A percentile compares a stretch with the other conserved stretches of the same genome.
phyloP scores from a whole-genome alignment of 2,329 filamentous ascomycete genomes.

The Furcasterigmium furcatum region DNA sequence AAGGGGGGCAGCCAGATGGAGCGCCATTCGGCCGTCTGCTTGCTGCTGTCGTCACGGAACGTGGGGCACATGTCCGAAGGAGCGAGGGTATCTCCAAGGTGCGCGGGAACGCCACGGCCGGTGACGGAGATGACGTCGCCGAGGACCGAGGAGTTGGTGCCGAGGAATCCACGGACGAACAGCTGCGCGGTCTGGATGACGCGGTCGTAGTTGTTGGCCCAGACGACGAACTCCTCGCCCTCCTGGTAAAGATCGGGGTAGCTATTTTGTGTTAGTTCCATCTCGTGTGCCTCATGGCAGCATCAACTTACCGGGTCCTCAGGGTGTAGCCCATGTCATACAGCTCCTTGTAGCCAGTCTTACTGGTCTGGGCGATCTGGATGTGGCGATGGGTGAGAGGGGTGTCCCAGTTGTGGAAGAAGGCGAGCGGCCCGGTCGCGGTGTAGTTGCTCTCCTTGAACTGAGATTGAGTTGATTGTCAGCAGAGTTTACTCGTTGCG shows the following conservation, averaged over 20 bases:
- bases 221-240: constrained; percentile 52
- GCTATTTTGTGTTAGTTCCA: too few species aligned
- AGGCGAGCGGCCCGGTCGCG: constrained; percentile 48
- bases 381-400: constrained; percentile 49
- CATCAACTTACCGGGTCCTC: constrained; percentile 31
- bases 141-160: constrained; percentile 46
- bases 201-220: constrained; percentile 64
- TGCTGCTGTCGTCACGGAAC: constrained; percentile 52
- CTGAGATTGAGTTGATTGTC: too few species aligned
- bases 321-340: constrained; percentile 52
- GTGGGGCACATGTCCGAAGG: constrained; percentile 61
- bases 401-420: constrained; percentile 56
- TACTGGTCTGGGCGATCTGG: constrained; percentile 56
- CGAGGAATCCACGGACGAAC: constrained; percentile 60
- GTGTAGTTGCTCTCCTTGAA: constrained; percentile 52
- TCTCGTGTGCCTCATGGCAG: background rate
- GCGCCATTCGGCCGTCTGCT: constrained; percentile 43
- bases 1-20: constrained; percentile 50
- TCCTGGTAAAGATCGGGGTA: constrained; percentile 48
- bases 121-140: constrained; percentile 59
- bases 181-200: constrained; percentile 60
- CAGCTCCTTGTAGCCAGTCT: constrained; percentile 61
- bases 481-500: too few species aligned
- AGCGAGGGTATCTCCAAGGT: constrained; percentile 59
- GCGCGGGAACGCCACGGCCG: constrained; percentile 43